These are phyloP conservation scores for Arthroderma sp. DNA, from an alignment of 2,329 filamentous ascomycete species.

Conservation along the genomic window DNA sequence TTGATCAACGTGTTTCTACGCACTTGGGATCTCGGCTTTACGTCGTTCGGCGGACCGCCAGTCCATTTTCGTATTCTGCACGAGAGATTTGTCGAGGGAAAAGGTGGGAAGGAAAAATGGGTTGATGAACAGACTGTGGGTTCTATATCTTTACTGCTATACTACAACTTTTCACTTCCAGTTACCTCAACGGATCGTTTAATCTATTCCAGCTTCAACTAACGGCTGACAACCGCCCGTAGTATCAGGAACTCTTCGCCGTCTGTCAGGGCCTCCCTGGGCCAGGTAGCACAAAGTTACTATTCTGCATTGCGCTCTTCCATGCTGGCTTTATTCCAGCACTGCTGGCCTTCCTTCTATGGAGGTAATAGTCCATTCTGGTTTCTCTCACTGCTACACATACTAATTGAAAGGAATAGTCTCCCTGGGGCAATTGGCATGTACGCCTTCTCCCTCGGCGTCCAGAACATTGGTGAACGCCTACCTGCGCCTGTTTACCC, in stretches of 20 bases:
- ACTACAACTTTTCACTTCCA: not conserved
- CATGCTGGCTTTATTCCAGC: conserved; percentile 49
- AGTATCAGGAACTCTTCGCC: conserved; percentile 63
- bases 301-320: conserved; percentile 56
- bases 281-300: conserved; percentile 58
- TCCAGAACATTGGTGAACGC: conserved; percentile 46
- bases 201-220: not conserved
- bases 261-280: conserved; percentile 58
- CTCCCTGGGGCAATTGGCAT: conserved; percentile 60
- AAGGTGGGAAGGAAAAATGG: conserved; percentile 43
- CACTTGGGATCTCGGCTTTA: conserved; percentile 53
- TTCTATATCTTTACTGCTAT: not conserved
- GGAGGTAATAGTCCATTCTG: conserved; percentile 40
- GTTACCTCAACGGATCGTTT: too few species aligned
- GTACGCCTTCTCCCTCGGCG: conserved; percentile 54
- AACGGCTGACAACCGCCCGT: not conserved
- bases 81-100: conserved; percentile 46
- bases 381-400: not conserved
- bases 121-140: conserved; percentile 55
- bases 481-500: conserved; percentile 55
- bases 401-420: conserved; percentile 24
- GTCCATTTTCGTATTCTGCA: conserved; percentile 60
- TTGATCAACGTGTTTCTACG: conserved; percentile 26
- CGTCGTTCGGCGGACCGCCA: conserved; percentile 54
- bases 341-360: conserved; percentile 49